phyloP scores from a whole-genome alignment of 306 rosid genomes.

The Vigna reflexopilosa region DNA sequence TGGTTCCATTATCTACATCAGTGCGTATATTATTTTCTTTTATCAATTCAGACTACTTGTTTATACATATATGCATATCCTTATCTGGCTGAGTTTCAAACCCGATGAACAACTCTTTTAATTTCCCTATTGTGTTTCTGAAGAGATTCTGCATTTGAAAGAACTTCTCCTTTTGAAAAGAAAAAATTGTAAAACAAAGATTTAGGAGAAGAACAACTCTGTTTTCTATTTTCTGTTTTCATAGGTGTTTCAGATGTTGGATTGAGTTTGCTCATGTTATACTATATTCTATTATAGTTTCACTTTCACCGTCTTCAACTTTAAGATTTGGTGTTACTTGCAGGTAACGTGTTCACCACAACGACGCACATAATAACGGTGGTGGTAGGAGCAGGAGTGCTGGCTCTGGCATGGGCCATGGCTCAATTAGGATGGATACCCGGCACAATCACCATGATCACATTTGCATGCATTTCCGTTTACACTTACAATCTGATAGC shows the following conservation, averaged over 20 bases:
- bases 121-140: neutral
- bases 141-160: neutral
- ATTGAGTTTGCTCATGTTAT: neutral
- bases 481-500: constrained; percentile 53
- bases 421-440: constrained; percentile 56
- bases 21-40: neutral
- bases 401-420: constrained; percentile 52
- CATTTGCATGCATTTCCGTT: constrained; percentile 49
- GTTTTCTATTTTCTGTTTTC: too few relatives aligned
- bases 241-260: too few relatives aligned
- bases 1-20: neutral
- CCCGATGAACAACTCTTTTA: neutral
- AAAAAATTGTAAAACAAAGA: neutral
- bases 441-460: constrained; percentile 40
- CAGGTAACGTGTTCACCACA: constrained; percentile 50
- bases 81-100: neutral
- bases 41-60: neutral
- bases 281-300: neutral
- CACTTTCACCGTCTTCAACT: neutral
- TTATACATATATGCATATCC: too few relatives aligned
- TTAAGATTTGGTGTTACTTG: neutral
- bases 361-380: constrained; percentile 50
- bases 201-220: neutral
- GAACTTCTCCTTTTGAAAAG: neutral
- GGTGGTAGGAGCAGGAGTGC: constrained; percentile 55